Conservation (phyloP, 306 rosid genomes). For the Crotalaria pallida region DNA sequence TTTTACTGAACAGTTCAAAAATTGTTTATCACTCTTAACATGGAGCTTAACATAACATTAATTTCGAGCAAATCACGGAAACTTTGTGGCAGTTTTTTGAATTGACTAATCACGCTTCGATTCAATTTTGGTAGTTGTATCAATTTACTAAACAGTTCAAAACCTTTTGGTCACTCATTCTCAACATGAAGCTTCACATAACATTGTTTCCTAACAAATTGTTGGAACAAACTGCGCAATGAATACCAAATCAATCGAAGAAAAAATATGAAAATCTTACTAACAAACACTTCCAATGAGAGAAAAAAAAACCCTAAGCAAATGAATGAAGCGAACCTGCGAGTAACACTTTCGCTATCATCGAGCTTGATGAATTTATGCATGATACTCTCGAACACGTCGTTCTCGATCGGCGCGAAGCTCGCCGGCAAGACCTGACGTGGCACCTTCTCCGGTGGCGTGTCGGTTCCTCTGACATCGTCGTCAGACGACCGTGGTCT, state of each 20-base stretch:
- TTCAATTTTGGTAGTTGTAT: background rate
- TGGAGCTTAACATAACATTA: background rate
- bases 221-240: background rate
- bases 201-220: background rate
- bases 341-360: slow-evolving; percentile 28
- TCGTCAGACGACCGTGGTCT: slow-evolving; percentile 17
- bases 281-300: background rate
- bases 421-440: slow-evolving; percentile 52
- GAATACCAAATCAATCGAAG: background rate
- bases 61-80: background rate
- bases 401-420: slow-evolving; percentile 20
- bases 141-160: background rate
- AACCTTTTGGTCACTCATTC: background rate
- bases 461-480: slow-evolving; percentile 75
- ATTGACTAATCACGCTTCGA: background rate
- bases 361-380: slow-evolving; percentile 64
- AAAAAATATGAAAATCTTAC: background rate
- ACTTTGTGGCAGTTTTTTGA: background rate
- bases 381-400: slow-evolving; percentile 71
- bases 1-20: background rate
- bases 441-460: slow-evolving; percentile 95
- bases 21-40: background rate
- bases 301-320: slow-evolving; percentile 25
- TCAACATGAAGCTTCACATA: background rate
- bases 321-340: slow-evolving; percentile 36